Conservation (phyloP, 1,284 basidiomycete genomes). For the Ceratobasidium sp. region DNA sequence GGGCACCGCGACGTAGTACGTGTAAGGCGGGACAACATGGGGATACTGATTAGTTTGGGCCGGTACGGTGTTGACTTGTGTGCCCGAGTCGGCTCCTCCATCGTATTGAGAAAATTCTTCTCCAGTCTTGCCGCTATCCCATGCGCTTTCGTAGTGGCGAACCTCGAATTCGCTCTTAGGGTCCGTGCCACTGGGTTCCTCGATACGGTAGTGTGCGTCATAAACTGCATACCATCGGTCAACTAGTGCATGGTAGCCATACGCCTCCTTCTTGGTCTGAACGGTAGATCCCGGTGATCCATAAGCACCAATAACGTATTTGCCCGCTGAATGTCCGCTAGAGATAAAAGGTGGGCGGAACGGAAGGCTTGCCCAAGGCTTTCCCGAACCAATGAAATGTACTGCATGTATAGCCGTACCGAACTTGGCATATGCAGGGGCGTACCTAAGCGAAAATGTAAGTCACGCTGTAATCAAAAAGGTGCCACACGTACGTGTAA, state of each 20-base stretch:
- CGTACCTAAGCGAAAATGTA: slow-evolving; percentile 71
- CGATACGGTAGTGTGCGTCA: slow-evolving; percentile 80
- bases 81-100: slow-evolving; percentile 36
- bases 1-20: slow-evolving; percentile 33
- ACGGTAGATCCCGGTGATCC: slow-evolving; percentile 53
- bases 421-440: slow-evolving; percentile 94
- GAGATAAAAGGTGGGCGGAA: slow-evolving; percentile 68
- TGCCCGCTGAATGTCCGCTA: slow-evolving; percentile 48
- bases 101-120: slow-evolving; percentile 12
- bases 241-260: slow-evolving; percentile 82
- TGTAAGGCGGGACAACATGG: slow-evolving; percentile 32
- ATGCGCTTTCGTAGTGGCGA: slow-evolving; percentile 77
- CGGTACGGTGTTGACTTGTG: neutral
- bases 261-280: slow-evolving; percentile 62
- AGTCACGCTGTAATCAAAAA: slow-evolving; percentile 49
- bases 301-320: slow-evolving; percentile 37
- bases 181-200: neutral
- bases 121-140: slow-evolving; percentile 65
- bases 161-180: slow-evolving; percentile 70
- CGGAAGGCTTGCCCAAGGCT: slow-evolving; percentile 87
- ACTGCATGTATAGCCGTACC: slow-evolving; percentile 89
- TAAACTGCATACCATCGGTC: slow-evolving; percentile 93
- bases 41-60: slow-evolving; percentile 26
- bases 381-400: slow-evolving; percentile 94
- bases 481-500: slow-evolving; percentile 80